Evolutionary conservation across 768 basidiomycete genomes (phyloP).

Genomic region (Termitomyces sp.): DNA sequence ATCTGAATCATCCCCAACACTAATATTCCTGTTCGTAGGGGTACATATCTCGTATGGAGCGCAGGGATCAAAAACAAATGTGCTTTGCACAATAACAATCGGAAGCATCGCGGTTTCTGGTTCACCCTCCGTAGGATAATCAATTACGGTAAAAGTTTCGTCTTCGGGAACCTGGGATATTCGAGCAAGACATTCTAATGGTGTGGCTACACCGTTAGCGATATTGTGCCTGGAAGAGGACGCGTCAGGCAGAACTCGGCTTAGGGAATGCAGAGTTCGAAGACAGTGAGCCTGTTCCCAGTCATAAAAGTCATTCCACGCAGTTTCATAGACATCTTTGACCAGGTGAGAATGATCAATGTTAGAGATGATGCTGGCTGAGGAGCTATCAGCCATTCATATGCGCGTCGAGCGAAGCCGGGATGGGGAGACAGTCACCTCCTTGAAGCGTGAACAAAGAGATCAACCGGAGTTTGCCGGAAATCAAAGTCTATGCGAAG

Average conservation of each 20-base stretch:
- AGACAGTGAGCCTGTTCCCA: conserved; percentile 18
- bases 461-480: conserved; percentile 6
- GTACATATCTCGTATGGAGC: conserved; percentile 54
- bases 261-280: conserved; percentile 11
- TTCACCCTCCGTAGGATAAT: conserved; percentile 5
- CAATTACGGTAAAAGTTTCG: conserved; percentile 12
- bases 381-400: conserved; percentile 2
- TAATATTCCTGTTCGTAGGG: conserved; percentile 39
- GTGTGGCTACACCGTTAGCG: background rate
- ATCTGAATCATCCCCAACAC: conserved; percentile 52
- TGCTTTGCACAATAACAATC: conserved; percentile 5
- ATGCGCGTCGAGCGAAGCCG: background rate
- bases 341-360: conserved; percentile 1
- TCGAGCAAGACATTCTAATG: background rate
- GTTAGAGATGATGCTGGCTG: background rate
- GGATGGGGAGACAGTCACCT: background rate
- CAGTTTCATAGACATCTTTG: conserved; percentile 5
- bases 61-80: conserved; percentile 15
- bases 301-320: conserved; percentile 17
- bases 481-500: too few relatives aligned
- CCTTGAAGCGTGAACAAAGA: background rate
- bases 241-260: conserved; percentile 1
- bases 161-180: background rate
- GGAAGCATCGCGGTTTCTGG: conserved; percentile 6
- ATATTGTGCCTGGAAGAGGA: background rate